Evolutionary conservation across 2,329 filamentous ascomycete species (phyloP), one percentile per base, ranked within the genome.

Genomic region (Cercospora janseana): DNA sequence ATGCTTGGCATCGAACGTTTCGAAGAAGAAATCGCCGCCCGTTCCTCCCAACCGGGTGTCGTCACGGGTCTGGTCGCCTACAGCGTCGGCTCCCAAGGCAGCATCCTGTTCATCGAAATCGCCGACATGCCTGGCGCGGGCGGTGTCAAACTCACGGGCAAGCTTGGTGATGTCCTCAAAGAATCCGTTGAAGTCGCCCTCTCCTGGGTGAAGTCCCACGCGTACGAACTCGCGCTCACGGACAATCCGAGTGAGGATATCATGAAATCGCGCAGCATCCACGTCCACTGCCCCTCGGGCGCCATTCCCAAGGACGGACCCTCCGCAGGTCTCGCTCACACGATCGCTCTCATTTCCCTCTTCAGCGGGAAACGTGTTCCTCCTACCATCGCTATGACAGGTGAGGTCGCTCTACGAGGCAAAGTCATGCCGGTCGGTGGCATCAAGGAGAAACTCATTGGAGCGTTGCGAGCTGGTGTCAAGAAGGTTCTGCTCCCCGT

Each of bases 361-460:
- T 95, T 98, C 69, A 86, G 83, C 7, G 87, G 85, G 53, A 90
- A 90, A 64, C 76, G 87, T 20, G 91, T 98, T 3, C 88, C 92
- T 31, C 88, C 92, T 0, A 90, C 87, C 3, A 84, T 98, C 70
- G 93, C 93, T 34, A 98, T 98, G 93, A 98, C 93, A 0, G 83
- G 83, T 6, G 83, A 86, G 64, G 73, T 86, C 55, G 89, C 87
- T 49, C 81, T 98, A 20, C 82, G 93, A 32, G 93, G 93, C 16
- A 83, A 90, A 58, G 87, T 98, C 49, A 88, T 93, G 71, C 89
- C 92, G 20, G 93, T 98, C 27, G 93, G 93, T 46, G 93, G 93
- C 13, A 97, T 98, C 74, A 96, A 97, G 73, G 92, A 98, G 80
- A 98, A 98, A 71, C 78, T 97, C 46, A 97, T 98, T 66, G 93